phyloP scores from a whole-genome alignment of 768 basidiomycete genomes.

The Leccinum pellstonianum region DNA sequence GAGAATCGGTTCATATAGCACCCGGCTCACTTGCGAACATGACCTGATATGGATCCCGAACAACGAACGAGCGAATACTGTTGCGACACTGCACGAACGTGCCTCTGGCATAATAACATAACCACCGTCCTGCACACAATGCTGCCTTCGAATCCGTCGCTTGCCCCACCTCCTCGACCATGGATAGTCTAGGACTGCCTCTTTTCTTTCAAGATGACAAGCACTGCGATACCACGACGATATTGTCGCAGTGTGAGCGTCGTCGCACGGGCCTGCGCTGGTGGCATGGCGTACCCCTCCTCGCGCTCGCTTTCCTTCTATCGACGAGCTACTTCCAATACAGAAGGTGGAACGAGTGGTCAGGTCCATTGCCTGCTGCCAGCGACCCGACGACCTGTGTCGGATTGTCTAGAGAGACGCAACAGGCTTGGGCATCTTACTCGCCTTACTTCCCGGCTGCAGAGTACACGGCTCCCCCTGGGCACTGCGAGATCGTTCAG shows the following conservation, averaged over 20 bases:
- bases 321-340: slow-evolving; percentile 12
- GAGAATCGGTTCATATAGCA: neutral
- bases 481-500: slow-evolving; percentile 54
- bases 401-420: slow-evolving; percentile 21
- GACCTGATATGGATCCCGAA: neutral
- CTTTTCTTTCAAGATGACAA: neutral
- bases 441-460: slow-evolving; percentile 56
- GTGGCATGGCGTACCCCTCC: slow-evolving; percentile 3
- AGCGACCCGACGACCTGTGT: neutral
- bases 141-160: neutral
- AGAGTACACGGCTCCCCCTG: slow-evolving; percentile 46
- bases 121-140: neutral
- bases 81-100: neutral
- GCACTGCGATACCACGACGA: neutral
- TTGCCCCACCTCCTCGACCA: neutral
- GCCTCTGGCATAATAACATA: neutral
- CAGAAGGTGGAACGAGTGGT: slow-evolving; percentile 9
- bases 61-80: neutral
- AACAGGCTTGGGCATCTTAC: slow-evolving; percentile 56
- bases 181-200: neutral
- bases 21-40: neutral
- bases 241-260: neutral
- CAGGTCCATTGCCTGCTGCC: neutral
- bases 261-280: neutral
- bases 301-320: slow-evolving; percentile 18